phyloP scores from a whole-genome alignment of 2,329 filamentous ascomycete genomes.

The Clonostachys solani region DNA sequence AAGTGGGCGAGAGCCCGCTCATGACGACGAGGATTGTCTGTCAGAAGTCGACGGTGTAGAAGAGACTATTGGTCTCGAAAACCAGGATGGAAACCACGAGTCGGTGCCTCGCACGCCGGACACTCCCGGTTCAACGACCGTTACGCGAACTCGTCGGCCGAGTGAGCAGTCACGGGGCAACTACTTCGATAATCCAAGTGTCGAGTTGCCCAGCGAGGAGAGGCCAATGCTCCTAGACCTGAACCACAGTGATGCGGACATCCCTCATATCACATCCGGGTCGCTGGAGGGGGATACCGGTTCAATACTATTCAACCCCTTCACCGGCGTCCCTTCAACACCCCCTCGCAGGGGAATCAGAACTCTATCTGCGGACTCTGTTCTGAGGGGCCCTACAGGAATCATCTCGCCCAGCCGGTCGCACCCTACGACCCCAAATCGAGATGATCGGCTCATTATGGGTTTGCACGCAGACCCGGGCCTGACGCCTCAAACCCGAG shows the following conservation, averaged over 20 bases:
- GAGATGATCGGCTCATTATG: slow-evolving; percentile 14
- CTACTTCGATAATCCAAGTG: slow-evolving; percentile 32
- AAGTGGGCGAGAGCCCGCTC: slow-evolving; percentile 63
- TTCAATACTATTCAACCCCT: not conserved
- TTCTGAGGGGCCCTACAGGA: slow-evolving; percentile 15
- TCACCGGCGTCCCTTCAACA: slow-evolving; percentile 24
- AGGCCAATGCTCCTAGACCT: no score
- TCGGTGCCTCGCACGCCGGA: slow-evolving; percentile 15
- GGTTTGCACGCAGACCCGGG: slow-evolving; percentile 14
- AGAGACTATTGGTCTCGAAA: slow-evolving; percentile 55
- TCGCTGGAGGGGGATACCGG: slow-evolving; percentile 20
- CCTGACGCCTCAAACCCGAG: slow-evolving; percentile 17
- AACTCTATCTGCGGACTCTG: slow-evolving; percentile 28
- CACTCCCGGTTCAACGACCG: not conserved
- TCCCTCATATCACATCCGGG: slow-evolving; percentile 14
- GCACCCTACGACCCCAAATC: slow-evolving; percentile 22
- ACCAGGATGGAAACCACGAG: slow-evolving; percentile 35
- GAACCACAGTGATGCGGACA: no score
- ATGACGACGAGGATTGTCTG: slow-evolving; percentile 49
- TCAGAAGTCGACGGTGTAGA: slow-evolving; percentile 56
- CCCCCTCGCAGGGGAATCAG: slow-evolving; percentile 27
- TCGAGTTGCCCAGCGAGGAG: slow-evolving; percentile 1
- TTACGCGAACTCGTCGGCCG: slow-evolving; percentile 37
- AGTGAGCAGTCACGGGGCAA: slow-evolving; percentile 41
- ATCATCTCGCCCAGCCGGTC: slow-evolving; percentile 16